Percentiles rank a stretch among this genome's conserved stretches.
Evolutionary conservation across 148 eudicot genomes (phyloP).

Genomic region (Persicaria maculosa): DNA sequence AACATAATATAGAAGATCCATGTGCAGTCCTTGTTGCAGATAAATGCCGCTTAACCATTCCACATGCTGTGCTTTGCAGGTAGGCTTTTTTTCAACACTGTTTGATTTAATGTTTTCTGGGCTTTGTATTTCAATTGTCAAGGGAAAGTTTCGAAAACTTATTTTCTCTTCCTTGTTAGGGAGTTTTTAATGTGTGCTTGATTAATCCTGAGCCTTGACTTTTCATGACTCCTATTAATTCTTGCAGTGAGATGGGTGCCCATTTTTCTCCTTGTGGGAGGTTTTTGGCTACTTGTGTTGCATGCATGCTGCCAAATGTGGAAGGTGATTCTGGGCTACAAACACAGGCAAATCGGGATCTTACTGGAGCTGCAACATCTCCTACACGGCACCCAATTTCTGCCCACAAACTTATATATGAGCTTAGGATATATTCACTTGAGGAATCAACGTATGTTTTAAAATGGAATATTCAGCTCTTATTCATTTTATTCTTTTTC

Average conservation of each 20-base stretch:
- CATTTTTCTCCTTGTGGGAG: slow-evolving; percentile 99
- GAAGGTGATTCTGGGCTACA: slow-evolving; percentile 71
- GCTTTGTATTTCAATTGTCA: not conserved
- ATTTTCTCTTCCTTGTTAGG: not conserved
- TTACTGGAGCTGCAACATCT: slow-evolving; percentile 56
- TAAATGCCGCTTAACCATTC: slow-evolving; percentile 71
- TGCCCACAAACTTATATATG: slow-evolving; percentile 84
- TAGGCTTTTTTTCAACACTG: slow-evolving; percentile 13
- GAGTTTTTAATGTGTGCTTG: not conserved
- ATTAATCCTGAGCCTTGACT: not conserved
- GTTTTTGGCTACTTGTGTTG: slow-evolving; percentile 96
- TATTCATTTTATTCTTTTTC: not conserved
- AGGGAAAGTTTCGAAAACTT: not conserved
- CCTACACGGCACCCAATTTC: slow-evolving; percentile 97
- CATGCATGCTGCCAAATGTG: slow-evolving; percentile 62
- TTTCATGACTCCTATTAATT: not conserved
- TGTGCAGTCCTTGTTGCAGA: slow-evolving; percentile 61
- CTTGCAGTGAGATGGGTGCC: slow-evolving; percentile 98
- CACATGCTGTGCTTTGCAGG: slow-evolving; percentile 99
- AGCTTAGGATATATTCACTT: slow-evolving; percentile 90
- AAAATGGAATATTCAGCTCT: slow-evolving; percentile 1
- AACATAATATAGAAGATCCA: slow-evolving; percentile 71
- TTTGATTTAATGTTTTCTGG: not conserved
- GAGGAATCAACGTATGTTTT: slow-evolving; percentile 84
- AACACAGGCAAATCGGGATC: slow-evolving; percentile 50